phyloP scores from a whole-genome alignment of 345 rosid genomes.

The Raphanus raphanistrum region DNA sequence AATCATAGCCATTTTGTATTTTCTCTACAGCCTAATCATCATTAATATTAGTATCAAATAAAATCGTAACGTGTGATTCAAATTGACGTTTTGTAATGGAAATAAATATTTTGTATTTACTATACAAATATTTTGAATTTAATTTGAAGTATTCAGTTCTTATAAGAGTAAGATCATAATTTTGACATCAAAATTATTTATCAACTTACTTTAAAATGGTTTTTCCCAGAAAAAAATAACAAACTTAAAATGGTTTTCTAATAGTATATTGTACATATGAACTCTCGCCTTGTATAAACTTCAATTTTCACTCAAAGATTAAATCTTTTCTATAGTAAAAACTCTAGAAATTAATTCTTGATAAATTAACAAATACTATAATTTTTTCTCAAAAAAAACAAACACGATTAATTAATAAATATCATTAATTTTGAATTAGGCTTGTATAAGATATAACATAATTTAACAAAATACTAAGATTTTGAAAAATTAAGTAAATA shows the following conservation, averaged over 20 bases:
- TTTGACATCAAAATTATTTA: background rate
- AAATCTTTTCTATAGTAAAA: no score
- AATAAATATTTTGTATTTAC: background rate
- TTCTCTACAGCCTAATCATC: background rate
- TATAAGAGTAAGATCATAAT: background rate
- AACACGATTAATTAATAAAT: no score
- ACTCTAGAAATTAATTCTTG: no score
- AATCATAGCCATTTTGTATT: slow-evolving; percentile 29
- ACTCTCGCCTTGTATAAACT: background rate
- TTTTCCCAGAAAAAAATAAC: no score
- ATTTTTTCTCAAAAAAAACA: no score
- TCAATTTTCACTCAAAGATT: background rate
- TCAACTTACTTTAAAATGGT: background rate
- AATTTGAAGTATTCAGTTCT: background rate
- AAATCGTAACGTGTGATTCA: background rate
- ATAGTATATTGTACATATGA: background rate
- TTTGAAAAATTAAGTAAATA: no score
- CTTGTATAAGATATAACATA: no score
- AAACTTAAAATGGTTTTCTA: background rate
- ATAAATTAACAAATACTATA: no score
- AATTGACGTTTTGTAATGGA: background rate
- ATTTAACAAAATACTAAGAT: no score
- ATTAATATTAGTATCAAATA: background rate
- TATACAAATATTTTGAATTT: slow-evolving; percentile 1
- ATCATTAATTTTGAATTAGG: no score